A percentile compares a stretch with the other conserved stretches of the same genome.
These are phyloP conservation scores for Pseudoturritis turrita DNA, from an alignment of 345 rosid species.

Conservation along the genomic window DNA sequence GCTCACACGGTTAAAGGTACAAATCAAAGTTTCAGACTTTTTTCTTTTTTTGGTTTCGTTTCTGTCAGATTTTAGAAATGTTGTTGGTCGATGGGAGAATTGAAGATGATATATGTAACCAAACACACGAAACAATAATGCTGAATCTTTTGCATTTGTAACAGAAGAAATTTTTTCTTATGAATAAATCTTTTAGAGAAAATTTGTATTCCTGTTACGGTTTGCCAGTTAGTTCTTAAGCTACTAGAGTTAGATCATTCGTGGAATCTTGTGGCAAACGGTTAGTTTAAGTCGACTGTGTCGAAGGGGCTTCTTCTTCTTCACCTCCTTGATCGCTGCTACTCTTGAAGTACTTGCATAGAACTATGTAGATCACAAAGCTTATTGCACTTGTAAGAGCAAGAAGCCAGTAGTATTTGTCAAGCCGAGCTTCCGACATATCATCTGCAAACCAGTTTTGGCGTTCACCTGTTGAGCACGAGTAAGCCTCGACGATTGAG, in stretches of 20 bases:
- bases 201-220: background rate
- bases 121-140: slow-evolving; percentile 13
- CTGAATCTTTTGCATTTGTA: slow-evolving; percentile 13
- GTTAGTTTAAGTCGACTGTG: background rate
- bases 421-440: slow-evolving; percentile 72
- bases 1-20: slow-evolving; percentile 45
- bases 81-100: background rate
- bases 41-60: background rate
- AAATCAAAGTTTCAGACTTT: slow-evolving; percentile 9
- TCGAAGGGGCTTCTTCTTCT: slow-evolving; percentile 3
- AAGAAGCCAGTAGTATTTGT: slow-evolving; percentile 79
- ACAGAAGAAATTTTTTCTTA: background rate
- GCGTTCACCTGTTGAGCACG: slow-evolving; percentile 38
- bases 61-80: background rate
- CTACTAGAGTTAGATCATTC: slow-evolving; percentile 8
- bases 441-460: slow-evolving; percentile 80
- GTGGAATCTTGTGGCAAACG: background rate
- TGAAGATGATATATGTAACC: slow-evolving; percentile 11
- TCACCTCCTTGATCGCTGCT: slow-evolving; percentile 36
- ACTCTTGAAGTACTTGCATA: slow-evolving; percentile 55
- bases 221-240: slow-evolving; percentile 13
- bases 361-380: slow-evolving; percentile 46
- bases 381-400: slow-evolving; percentile 56
- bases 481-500: slow-evolving; percentile 43
- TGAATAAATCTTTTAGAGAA: background rate